Evolutionary conservation across 345 rosid species (phyloP).

Genomic region (Populus ilicifolia): DNA sequence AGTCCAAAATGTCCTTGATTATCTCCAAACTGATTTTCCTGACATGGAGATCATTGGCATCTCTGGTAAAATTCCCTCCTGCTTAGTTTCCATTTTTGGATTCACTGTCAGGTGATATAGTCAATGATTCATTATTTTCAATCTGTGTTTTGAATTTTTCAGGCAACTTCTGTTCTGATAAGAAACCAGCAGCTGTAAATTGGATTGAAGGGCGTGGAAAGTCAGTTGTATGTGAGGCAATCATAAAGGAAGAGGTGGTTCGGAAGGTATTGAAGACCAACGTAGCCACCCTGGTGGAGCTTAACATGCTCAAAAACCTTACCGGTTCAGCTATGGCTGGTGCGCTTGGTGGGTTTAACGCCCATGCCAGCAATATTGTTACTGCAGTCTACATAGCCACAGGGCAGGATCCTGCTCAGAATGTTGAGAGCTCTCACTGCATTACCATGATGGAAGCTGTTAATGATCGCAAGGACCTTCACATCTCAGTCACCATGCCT

Average conservation of each 20-base stretch:
- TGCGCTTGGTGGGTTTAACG: constrained; percentile 83
- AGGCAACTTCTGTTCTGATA: constrained; percentile 87
- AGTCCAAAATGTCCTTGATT: constrained; percentile 86
- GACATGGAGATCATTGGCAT: constrained; percentile 85
- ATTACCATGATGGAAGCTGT: constrained; percentile 89
- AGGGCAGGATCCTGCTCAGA: constrained; percentile 93
- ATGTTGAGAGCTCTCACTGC: constrained; percentile 84
- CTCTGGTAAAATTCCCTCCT: constrained; percentile 44
- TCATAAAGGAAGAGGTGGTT: constrained; percentile 67
- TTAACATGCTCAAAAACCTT: constrained; percentile 81
- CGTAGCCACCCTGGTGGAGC: constrained; percentile 69
- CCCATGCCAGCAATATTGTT: constrained; percentile 85
- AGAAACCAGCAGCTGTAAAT: constrained; percentile 52
- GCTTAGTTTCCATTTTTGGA: not conserved
- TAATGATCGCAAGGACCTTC: constrained; percentile 70
- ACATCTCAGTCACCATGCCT: constrained; percentile 84
- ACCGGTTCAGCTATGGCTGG: constrained; percentile 84
- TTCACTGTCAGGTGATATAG: not conserved
- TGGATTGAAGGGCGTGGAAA: constrained; percentile 47
- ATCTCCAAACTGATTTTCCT: constrained; percentile 65
- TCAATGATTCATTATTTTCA: not conserved
- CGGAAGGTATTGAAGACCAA: constrained; percentile 70
- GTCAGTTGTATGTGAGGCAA: constrained; percentile 59
- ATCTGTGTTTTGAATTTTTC: constrained; percentile 34
- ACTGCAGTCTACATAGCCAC: constrained; percentile 78